A percentile compares a stretch with the other conserved stretches of the same genome.
These are phyloP conservation scores for Colletotrichum salicis DNA, from an alignment of 2,329 filamentous ascomycete species.

Conservation along the genomic window DNA sequence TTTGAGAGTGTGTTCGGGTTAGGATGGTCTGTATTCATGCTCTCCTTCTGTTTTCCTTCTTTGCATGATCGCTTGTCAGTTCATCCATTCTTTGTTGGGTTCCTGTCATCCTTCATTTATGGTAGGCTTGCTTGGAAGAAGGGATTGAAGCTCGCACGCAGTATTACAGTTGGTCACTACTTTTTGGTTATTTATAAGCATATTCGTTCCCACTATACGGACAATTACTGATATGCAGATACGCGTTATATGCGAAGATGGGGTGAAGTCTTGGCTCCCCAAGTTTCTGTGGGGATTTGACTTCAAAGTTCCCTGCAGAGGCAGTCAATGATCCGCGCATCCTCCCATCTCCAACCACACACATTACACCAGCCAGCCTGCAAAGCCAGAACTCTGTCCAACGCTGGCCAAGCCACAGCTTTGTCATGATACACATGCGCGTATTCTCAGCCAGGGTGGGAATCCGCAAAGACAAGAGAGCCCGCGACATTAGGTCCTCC, in stretches of 20 bases:
- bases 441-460: not conserved
- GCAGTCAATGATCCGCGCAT: conserved; percentile 2
- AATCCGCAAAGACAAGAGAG: not conserved
- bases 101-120: not conserved
- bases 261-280: not conserved
- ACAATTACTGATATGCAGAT: not conserved
- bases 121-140: not conserved
- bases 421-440: not conserved
- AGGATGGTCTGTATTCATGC: not conserved
- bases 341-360: conserved; percentile 10
- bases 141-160: not conserved
- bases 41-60: not conserved
- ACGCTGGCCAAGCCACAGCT: not conserved
- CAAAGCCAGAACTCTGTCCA: not conserved
- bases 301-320: not conserved
- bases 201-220: not conserved
- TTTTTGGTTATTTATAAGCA: not conserved
- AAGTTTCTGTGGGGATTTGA: not conserved
- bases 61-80: not conserved
- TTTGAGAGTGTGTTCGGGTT: not conserved
- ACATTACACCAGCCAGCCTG: not conserved
- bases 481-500: not conserved
- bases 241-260: not conserved
- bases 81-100: not conserved
- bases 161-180: not conserved